Conservation (phyloP, 345 rosid genomes). For the Geranium brycei region DNA sequence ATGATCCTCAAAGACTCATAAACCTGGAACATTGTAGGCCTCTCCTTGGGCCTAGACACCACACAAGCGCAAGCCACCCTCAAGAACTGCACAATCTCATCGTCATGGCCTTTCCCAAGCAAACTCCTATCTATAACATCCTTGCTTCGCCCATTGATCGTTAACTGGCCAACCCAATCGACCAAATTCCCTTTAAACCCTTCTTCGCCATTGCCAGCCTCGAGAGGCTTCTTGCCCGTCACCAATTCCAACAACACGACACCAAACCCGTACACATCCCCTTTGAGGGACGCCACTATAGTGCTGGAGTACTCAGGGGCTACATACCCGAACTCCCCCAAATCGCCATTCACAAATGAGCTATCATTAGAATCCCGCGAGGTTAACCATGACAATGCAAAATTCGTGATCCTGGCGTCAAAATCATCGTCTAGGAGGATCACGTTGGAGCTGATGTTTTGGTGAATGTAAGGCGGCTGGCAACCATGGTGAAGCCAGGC, state of each 20-base stretch:
- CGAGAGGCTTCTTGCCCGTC: slow-evolving; percentile 33
- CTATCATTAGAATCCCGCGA: slow-evolving; percentile 28
- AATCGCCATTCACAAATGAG: slow-evolving; percentile 27
- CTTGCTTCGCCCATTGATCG: slow-evolving; percentile 21
- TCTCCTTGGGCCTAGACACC: slow-evolving; percentile 34
- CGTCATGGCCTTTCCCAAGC: slow-evolving; percentile 25
- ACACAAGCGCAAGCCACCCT: slow-evolving; percentile 37
- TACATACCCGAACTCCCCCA: slow-evolving; percentile 29
- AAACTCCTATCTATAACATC: slow-evolving; percentile 31
- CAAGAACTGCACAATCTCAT: slow-evolving; percentile 30
- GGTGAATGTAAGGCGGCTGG: slow-evolving; percentile 28
- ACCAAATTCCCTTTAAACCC: slow-evolving; percentile 49
- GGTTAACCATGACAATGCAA: slow-evolving; percentile 35
- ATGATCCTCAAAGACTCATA: slow-evolving; percentile 24
- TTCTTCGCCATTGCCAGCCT: slow-evolving; percentile 24
- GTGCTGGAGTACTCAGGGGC: slow-evolving; percentile 37
- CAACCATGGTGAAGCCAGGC: slow-evolving; percentile 56
- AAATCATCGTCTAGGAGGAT: slow-evolving; percentile 48
- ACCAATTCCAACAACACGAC: slow-evolving; percentile 30
- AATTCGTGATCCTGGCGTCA: slow-evolving; percentile 39
- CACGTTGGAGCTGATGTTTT: slow-evolving; percentile 38
- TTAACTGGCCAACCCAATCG: slow-evolving; percentile 38
- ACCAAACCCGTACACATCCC: slow-evolving; percentile 51
- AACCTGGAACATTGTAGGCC: slow-evolving; percentile 34
- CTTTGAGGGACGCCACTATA: slow-evolving; percentile 36